Conservation (phyloP, 1,139 yeast genomes). For the Taphrina wiesneri region DNA sequence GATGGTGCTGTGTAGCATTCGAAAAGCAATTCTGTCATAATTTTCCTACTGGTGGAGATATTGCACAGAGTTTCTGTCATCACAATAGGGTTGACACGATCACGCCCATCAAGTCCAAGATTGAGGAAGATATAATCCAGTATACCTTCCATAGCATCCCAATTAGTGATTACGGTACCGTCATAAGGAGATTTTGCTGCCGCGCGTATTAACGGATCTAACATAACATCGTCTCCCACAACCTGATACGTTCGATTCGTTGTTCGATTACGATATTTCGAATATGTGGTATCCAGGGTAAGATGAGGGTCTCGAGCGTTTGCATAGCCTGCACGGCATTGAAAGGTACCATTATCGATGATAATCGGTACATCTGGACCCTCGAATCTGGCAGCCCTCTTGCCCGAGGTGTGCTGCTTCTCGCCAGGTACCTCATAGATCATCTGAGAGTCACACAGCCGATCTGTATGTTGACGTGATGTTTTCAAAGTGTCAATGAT, state of each 20-base stretch:
- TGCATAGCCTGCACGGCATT: constrained; percentile 66
- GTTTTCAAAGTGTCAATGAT: no score
- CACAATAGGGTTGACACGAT: constrained; percentile 77
- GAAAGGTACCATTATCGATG: constrained; percentile 36
- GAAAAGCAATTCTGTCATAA: constrained; percentile 74
- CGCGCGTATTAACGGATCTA: constrained; percentile 68
- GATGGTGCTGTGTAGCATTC: constrained; percentile 77
- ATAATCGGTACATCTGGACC: constrained; percentile 35
- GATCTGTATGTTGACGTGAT: no score
- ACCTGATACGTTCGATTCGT: constrained; percentile 63
- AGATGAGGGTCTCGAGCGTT: constrained; percentile 58
- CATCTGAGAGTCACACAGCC: background rate
- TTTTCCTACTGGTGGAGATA: constrained; percentile 66
- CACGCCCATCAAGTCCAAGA: constrained; percentile 62
- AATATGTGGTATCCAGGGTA: constrained; percentile 66
- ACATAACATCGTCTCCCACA: constrained; percentile 77
- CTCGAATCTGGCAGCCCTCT: background rate
- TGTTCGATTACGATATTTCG: constrained; percentile 78
- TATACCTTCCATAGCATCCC: constrained; percentile 81
- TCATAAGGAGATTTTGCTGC: constrained; percentile 81
- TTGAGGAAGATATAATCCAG: constrained; percentile 82
- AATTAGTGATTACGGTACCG: constrained; percentile 80
- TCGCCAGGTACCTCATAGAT: constrained; percentile 6
- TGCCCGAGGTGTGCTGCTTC: background rate
- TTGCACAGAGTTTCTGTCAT: constrained; percentile 76